Percentiles rank a stretch among this genome's conserved stretches.
These are phyloP conservation scores for Carex scoparia DNA, from an alignment of 176 grass and related monocot genomes.

Conservation along the genomic window DNA sequence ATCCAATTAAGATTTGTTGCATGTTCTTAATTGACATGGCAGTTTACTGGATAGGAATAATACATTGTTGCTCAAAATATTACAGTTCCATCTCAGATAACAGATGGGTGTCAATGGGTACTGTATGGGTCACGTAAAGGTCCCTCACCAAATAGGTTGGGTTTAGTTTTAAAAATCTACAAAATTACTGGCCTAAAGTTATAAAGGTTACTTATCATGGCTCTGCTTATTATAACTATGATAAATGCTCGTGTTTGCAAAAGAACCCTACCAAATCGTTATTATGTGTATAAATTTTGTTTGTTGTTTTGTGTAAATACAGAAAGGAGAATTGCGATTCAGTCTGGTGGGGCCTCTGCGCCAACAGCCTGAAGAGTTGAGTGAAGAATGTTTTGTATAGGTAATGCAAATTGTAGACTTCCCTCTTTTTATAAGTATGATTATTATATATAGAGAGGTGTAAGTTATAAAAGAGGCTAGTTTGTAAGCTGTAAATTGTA, in stretches of 20 bases:
- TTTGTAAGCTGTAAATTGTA: conserved; percentile 68
- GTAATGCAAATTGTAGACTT: conserved; percentile 28
- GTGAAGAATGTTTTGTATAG: conserved; percentile 56
- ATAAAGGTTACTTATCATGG: too few relatives aligned
- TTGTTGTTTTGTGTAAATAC: not conserved
- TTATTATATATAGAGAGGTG: conserved; percentile 34
- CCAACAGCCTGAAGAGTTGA: conserved; percentile 35
- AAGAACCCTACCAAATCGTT: not conserved
- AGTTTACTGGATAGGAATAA: too few relatives aligned
- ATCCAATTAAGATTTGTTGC: too few relatives aligned
- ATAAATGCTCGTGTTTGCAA: not conserved
- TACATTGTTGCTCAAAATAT: too few relatives aligned
- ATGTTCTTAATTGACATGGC: too few relatives aligned
- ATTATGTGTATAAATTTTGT: not conserved
- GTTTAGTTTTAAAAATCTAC: too few relatives aligned
- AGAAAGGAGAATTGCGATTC: conserved; percentile 71
- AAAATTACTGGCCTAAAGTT: not conserved
- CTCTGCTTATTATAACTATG: not conserved
- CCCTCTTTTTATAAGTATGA: conserved; percentile 39
- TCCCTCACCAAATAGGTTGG: too few relatives aligned
- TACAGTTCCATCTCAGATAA: too few relatives aligned
- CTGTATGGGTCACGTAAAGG: too few relatives aligned
- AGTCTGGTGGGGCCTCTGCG: conserved; percentile 31
- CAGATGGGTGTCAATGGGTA: too few relatives aligned
- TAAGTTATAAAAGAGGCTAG: conserved; percentile 41